Evolutionary conservation across 257 asterid species (phyloP), one percentile per base, ranked within the genome.

Genomic region (Gynochthodes officinalis): DNA sequence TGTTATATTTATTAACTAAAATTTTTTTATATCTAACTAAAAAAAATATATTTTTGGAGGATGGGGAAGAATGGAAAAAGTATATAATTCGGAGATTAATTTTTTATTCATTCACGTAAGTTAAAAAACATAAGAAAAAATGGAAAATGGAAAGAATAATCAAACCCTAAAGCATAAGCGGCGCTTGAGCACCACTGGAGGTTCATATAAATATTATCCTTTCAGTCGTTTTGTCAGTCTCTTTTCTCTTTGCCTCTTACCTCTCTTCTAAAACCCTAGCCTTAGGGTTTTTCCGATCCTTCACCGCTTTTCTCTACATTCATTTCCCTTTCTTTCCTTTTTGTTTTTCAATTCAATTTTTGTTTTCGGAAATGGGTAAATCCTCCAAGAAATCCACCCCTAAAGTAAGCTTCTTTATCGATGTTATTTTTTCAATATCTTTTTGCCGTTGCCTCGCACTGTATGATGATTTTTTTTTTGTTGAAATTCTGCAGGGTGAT

Each of bases 351-450:
- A 19, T 67, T 35, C 21, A 7, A 11, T 12, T 39, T 25, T 1
- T 0, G 13, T 2, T 40, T 6, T 7, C n/a, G 3, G 54, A 25
- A 32, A 83, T 83, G 87, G 87, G 83, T 39, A 83, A 78, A 70
- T 69, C 83, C 0, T 11, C 77, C 13, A 83, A 80, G 82, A 84
- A 81, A 72, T 65, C 84, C 49, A 37, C 70, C 30, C 27, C 78
- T 3, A 82, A 82, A 61, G 84, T 81, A 71, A 52, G 43, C 28
- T 33, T 49, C 60, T 8, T 65, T 21, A 11, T 33, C 32, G 21
- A 2, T 11, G 28, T 23, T 14, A 5, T 42, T 25, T 35, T 55
- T 55, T 14, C 2, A 13, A n/a, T n/a, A n/a, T 7, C 27, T 65
- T 46, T 46, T 25, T 4, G 4, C 42, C n/a, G 28, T 5, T 23